phyloP scores from a whole-genome alignment of 148 eudicot species.

The Silene uniflora region DNA sequence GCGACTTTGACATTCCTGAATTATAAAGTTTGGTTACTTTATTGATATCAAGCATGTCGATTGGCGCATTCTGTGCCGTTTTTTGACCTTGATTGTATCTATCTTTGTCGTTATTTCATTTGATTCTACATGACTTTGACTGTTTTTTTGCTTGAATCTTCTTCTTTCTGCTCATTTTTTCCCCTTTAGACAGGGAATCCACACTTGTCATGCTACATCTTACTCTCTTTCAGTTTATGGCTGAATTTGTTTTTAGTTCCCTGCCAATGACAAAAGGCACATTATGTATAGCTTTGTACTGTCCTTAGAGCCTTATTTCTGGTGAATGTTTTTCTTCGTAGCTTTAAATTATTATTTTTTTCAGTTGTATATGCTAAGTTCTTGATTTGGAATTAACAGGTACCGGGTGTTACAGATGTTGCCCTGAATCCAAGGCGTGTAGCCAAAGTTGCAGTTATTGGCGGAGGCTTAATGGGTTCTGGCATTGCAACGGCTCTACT shows the following conservation, averaged over 20 bases:
- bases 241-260: background rate
- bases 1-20: background rate
- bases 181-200: background rate
- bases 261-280: background rate
- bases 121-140: background rate
- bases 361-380: slow-evolving; percentile 6
- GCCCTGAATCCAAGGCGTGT: slow-evolving; percentile 77
- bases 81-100: background rate
- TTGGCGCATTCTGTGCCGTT: background rate
- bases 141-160: background rate
- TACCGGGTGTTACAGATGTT: slow-evolving; percentile 77
- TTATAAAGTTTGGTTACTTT: background rate
- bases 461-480: slow-evolving; percentile 98
- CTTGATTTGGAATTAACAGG: slow-evolving; percentile 35
- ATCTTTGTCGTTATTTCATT: background rate
- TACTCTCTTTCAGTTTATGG: background rate
- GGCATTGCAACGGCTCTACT: slow-evolving; percentile 91
- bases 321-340: background rate
- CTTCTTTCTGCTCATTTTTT: background rate
- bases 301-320: background rate
- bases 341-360: background rate
- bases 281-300: background rate
- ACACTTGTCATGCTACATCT: background rate
- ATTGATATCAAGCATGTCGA: background rate
- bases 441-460: slow-evolving; percentile 90